phyloP scores from a whole-genome alignment of 345 rosid genomes.

The Cochlearia excelsa region DNA sequence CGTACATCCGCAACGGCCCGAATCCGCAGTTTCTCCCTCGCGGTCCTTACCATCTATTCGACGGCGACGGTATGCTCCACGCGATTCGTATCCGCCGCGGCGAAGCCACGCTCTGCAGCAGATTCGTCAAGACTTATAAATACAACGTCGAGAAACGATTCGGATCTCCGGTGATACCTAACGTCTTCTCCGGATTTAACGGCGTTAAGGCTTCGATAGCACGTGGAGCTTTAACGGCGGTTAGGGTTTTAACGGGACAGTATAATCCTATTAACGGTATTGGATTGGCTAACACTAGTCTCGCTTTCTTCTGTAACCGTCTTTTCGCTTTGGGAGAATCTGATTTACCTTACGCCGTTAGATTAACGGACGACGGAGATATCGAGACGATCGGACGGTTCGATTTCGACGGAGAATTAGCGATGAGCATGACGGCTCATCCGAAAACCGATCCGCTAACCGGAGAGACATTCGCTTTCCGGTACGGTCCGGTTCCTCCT shows the following conservation, averaged over 20 bases:
- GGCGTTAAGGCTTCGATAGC: conserved; percentile 34
- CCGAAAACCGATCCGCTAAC: conserved; percentile 34
- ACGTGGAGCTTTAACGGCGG: conserved; percentile 37
- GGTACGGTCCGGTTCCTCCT: conserved; percentile 41
- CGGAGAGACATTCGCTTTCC: conserved; percentile 38
- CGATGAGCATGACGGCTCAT: conserved; percentile 44
- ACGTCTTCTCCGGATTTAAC: conserved; percentile 40
- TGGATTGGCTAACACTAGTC: conserved; percentile 39
- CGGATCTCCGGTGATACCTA: conserved; percentile 34
- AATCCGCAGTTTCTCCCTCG: conserved; percentile 43
- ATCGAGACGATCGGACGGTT: conserved; percentile 35
- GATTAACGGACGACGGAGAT: conserved; percentile 28
- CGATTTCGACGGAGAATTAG: conserved; percentile 35
- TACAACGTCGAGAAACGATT: conserved; percentile 31
- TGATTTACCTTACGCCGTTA: conserved; percentile 35
- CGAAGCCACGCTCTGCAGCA: conserved; percentile 36
- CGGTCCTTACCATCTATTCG: conserved; percentile 41
- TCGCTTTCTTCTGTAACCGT: conserved; percentile 36
- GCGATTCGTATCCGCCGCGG: conserved; percentile 33
- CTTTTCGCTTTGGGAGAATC: conserved; percentile 42
- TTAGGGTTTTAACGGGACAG: conserved; percentile 36
- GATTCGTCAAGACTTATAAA: conserved; percentile 40
- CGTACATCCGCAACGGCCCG: conserved; percentile 40
- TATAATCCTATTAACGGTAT: conserved; percentile 35
- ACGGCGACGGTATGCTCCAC: conserved; percentile 45